Conservation (phyloP, 225 moss, liverwort and hornwort species). For the Physcomitrium patens region DNA sequence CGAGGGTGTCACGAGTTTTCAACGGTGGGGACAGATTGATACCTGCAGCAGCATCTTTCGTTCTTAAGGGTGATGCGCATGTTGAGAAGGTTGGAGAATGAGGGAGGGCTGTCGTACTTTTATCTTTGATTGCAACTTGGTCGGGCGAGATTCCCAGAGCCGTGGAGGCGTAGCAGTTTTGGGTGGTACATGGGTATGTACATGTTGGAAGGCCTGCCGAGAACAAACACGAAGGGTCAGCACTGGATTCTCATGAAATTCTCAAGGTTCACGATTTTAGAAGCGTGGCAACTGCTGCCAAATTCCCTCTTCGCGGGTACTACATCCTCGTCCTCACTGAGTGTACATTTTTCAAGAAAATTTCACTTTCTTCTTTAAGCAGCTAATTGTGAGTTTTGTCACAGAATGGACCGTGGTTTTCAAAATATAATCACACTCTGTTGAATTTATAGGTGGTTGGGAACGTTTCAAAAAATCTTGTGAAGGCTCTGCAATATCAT, state of each 20-base stretch:
- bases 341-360: constrained; percentile 14
- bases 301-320: constrained; percentile 59
- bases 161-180: constrained; percentile 35
- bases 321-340: constrained; percentile 33
- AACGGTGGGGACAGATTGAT: not conserved
- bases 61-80: not conserved
- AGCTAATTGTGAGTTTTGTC: not conserved
- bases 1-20: not conserved
- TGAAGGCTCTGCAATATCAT: too few relatives aligned
- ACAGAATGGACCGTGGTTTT: too few relatives aligned
- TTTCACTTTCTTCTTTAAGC: not conserved
- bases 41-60: not conserved
- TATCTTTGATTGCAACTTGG: not conserved
- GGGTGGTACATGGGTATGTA: constrained; percentile 24
- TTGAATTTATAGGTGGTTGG: too few relatives aligned
- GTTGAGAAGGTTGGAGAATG: not conserved
- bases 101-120: not conserved
- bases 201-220: constrained; percentile 27
- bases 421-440: too few relatives aligned
- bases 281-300: constrained; percentile 38
- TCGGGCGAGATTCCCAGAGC: not conserved
- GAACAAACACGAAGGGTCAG: constrained; percentile 31
- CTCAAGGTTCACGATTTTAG: constrained; percentile 59
- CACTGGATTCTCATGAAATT: constrained; percentile 39
- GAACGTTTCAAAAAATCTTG: too few relatives aligned